Evolutionary conservation across 352 stramenopile genomes (phyloP), one percentile per base, ranked within the genome.

Genomic region (Phytophthora capsici): DNA sequence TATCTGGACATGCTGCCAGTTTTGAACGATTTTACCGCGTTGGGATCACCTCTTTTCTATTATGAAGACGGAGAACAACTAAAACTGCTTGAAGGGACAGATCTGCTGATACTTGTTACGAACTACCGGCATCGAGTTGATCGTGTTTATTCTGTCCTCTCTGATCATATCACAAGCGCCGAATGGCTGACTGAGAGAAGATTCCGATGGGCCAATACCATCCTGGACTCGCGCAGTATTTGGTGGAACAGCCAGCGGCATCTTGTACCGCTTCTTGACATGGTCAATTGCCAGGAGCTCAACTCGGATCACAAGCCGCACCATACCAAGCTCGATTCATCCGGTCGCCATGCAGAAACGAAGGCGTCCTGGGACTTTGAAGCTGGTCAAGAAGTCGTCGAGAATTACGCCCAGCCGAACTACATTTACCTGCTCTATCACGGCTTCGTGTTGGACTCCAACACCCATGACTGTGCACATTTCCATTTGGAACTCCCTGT

Each of bases 401-500:
- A 98, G 63, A 96, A 98, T 75, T 98, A 98, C 65, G 93, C 86
- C 1, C 93, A 98, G 73, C 78, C 93, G 17, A 98, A 98, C 74
- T 89, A 98, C 76, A 95, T 98, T 52, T 98, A 98, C 63, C 75
- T 98, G 47, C 44, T 96, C 4, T 97, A 95, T 68, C 94, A 98
- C 69, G 94, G 94, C 30, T 98, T 98, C 52, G 81, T 90, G 19
- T 66, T 98, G 55, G 54, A 53, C 53, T 38, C 16, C 19, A 97
- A 97, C 73, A 77, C 66, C 17, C 69, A 96, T 71, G 91, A 98
- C 61, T 98, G 91, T 55, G 83, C 88, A 7, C 82, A 91, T 52
- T 69, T 92, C 28, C 70, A 74, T 32, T 48, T 94, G 10, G 45
- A 84, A 19, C 46, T 86, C 6, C 58, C 62, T 14, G 3, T n/a